Conservation (phyloP, 2,329 filamentous ascomycete species). For the Mariannaea elegans region DNA sequence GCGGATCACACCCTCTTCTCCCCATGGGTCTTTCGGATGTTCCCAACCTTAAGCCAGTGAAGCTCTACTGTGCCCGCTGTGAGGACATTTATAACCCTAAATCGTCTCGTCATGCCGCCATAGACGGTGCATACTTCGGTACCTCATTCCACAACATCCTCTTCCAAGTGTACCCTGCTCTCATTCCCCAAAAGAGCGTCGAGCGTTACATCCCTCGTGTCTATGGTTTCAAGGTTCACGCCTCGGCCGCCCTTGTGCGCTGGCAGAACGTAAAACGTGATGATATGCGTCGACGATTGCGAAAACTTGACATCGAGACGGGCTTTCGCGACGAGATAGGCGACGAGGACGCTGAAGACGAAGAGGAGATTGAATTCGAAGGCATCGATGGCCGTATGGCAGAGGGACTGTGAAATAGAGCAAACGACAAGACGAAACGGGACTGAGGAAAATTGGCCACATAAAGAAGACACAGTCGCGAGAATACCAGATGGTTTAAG, state of each 20-base stretch:
- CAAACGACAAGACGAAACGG: slow-evolving; percentile 5
- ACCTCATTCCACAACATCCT: slow-evolving; percentile 99
- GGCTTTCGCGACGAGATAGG: slow-evolving; percentile 78
- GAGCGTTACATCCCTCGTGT: slow-evolving; percentile 89
- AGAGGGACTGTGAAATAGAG: slow-evolving; percentile 36
- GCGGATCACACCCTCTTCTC: slow-evolving; percentile 89
- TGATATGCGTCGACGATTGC: slow-evolving; percentile 81
- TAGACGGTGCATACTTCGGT: slow-evolving; percentile 98
- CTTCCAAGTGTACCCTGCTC: slow-evolving; percentile 94
- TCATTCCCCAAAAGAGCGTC: slow-evolving; percentile 86
- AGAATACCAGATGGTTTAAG: slow-evolving; percentile 16
- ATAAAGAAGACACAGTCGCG: slow-evolving; percentile 4
- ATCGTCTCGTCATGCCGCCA: slow-evolving; percentile 91
- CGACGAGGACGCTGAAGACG: slow-evolving; percentile 71
- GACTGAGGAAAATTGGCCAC: slow-evolving; percentile 6
- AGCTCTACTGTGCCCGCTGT: slow-evolving; percentile 96
- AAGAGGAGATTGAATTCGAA: slow-evolving; percentile 55
- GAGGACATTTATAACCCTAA: slow-evolving; percentile 99
- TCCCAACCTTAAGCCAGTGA: slow-evolving; percentile 87
- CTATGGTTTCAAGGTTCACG: slow-evolving; percentile 96
- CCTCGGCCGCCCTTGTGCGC: slow-evolving; percentile 83
- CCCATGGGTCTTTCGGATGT: slow-evolving; percentile 95
- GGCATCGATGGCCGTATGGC: slow-evolving; percentile 46
- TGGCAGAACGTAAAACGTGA: slow-evolving; percentile 89
- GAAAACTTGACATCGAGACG: slow-evolving; percentile 76